These are phyloP conservation scores for Saussurea involucrata DNA, from an alignment of 129 eudicot species.

Conservation along the genomic window DNA sequence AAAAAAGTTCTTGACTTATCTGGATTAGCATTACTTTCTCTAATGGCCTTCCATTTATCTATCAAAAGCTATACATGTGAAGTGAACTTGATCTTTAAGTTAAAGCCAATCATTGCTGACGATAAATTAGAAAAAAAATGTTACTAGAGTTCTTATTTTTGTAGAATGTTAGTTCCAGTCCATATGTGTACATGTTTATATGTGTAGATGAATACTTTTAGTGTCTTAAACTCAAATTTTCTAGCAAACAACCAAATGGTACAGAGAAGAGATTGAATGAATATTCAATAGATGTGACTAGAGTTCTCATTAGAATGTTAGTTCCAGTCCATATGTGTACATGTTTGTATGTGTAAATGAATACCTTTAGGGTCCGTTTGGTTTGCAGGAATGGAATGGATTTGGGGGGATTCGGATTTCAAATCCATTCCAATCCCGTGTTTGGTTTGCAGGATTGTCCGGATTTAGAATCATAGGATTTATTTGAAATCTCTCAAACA, in stretches of 20 bases:
- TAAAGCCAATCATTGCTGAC: background rate
- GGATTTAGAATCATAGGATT: too few species aligned
- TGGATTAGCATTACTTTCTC: background rate
- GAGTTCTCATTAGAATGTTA: background rate
- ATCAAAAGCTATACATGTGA: background rate
- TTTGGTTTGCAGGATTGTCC: too few species aligned
- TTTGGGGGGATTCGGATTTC: too few species aligned
- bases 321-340: background rate
- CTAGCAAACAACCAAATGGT: background rate
- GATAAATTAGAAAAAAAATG: background rate
- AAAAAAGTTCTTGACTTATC: background rate
- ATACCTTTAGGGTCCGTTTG: too few species aligned
- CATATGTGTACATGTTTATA: slow-evolving; percentile 2
- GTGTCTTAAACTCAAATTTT: background rate
- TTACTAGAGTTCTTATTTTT: background rate
- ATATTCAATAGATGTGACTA: background rate
- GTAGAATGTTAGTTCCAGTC: background rate
- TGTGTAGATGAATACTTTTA: background rate
- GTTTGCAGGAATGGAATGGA: too few species aligned
- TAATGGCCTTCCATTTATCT: background rate
- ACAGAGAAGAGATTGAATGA: background rate
- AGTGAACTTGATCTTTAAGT: slow-evolving; percentile 1
- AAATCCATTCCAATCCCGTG: too few species aligned
- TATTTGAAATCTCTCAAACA: too few species aligned
- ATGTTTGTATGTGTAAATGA: background rate